Evolutionary conservation across 257 asterid species (phyloP).

Genomic region (Hygrophila difformis): DNA sequence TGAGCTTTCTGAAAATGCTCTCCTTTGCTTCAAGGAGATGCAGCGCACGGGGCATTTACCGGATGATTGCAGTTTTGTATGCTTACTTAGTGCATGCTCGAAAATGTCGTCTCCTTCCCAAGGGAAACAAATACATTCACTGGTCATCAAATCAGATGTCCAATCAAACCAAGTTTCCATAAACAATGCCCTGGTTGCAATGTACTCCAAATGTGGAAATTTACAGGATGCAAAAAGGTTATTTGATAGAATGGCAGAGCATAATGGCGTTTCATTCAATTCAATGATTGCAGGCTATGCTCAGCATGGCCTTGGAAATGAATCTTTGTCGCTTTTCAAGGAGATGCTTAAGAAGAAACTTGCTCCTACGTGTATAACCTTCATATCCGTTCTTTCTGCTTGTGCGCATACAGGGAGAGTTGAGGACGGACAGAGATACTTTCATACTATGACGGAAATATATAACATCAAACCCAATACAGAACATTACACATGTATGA

Average conservation of each 20-base stretch:
- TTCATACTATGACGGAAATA: slow-evolving; percentile 41
- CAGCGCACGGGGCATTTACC: slow-evolving; percentile 52
- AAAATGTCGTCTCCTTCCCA: slow-evolving; percentile 52
- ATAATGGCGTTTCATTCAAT: slow-evolving; percentile 46
- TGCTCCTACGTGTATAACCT: slow-evolving; percentile 54
- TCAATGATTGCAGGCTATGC: slow-evolving; percentile 75
- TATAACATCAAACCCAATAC: slow-evolving; percentile 45
- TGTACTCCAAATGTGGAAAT: slow-evolving; percentile 74
- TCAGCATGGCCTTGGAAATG: slow-evolving; percentile 61
- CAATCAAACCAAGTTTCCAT: slow-evolving; percentile 41
- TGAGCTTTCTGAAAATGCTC: slow-evolving; percentile 52
- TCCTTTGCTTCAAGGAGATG: slow-evolving; percentile 54
- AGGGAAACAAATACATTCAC: slow-evolving; percentile 66
- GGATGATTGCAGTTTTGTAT: slow-evolving; percentile 67
- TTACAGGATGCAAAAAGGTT: slow-evolving; percentile 47
- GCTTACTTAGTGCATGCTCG: slow-evolving; percentile 49
- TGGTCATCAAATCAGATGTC: slow-evolving; percentile 48
- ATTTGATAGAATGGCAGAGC: slow-evolving; percentile 52
- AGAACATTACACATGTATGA: slow-evolving; percentile 67
- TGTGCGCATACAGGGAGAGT: slow-evolving; percentile 69
- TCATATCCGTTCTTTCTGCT: slow-evolving; percentile 65
- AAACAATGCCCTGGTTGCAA: slow-evolving; percentile 54
- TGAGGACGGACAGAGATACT: slow-evolving; percentile 55
- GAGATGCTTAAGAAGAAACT: slow-evolving; percentile 36
- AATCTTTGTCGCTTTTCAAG: slow-evolving; percentile 39